Conservation (phyloP, 352 stramenopile species). For the Phytophthora tubulina region DNA sequence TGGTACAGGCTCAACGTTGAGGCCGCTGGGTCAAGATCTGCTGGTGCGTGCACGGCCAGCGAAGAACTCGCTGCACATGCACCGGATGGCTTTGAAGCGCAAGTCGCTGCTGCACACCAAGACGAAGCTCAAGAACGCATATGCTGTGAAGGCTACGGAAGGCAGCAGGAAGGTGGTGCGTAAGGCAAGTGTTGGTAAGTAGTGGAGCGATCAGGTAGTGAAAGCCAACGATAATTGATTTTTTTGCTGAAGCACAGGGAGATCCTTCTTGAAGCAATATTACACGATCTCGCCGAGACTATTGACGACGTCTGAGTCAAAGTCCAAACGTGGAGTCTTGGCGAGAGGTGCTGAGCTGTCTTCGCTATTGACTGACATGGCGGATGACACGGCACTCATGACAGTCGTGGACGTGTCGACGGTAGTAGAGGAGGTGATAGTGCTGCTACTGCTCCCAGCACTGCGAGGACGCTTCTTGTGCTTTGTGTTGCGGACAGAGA, state of each 20-base stretch:
- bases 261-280: constrained; percentile 8
- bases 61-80: constrained; percentile 88
- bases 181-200: constrained; percentile 64
- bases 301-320: constrained; percentile 68
- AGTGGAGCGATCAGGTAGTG: not conserved
- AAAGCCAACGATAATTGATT: constrained; percentile 20
- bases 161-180: constrained; percentile 57
- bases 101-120: constrained; percentile 71
- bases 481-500: constrained; percentile 59
- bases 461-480: constrained; percentile 68
- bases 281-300: constrained; percentile 69
- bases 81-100: constrained; percentile 81
- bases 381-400: constrained; percentile 23
- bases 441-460: constrained; percentile 21
- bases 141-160: constrained; percentile 49
- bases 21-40: constrained; percentile 66
- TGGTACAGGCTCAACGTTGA: constrained; percentile 36
- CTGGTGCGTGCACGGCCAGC: constrained; percentile 61
- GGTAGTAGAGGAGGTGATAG: constrained; percentile 9
- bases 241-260: constrained; percentile 2
- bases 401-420: constrained; percentile 5
- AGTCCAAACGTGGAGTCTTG: constrained; percentile 69
- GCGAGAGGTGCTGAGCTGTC: constrained; percentile 34
- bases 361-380: constrained; percentile 20
- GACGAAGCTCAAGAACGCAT: constrained; percentile 57